Evolutionary conservation across 164 flowering plant species (phyloP), one percentile per base, ranked within the genome.

Genomic region (Magnolia changhungtana): DNA sequence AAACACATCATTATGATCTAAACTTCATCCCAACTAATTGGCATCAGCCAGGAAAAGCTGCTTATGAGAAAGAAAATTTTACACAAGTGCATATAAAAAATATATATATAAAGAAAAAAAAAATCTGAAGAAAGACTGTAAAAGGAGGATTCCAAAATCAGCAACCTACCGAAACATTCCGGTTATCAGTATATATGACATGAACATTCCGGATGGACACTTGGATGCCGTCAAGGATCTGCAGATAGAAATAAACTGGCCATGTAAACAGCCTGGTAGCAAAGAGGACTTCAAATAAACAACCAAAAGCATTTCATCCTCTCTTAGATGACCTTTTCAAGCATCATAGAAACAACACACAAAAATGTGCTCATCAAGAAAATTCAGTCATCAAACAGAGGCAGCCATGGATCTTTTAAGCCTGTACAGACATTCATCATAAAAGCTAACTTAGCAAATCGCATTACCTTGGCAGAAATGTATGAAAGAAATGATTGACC

Each of bases 161-260:
- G 58, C 8, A 67, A 50, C 63, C 58, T 82, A 86, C 97, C 84
- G 76, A 71, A 63, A 85, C 88, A 76, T 72, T 74, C 63, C 80
- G 82, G 69, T 72, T 70, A 64, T 88, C 89, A 67, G 75, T 72
- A 83, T 88, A 95, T 20, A 78, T 55, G 65, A 92, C 78, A 82
- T 92, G 94, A 76, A 95, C 84, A 84, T 88, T 86, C 77, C 81
- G 88, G 52, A 92, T 86, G 74, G 94, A 90, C 16, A 95, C 89
- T 80, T 95, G 98, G 74, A 95, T 89, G 84, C 87, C 86, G 72
- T 95, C 99, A 80, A 95, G 94, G 85, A 92, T 84, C 99, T 93
- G 80, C 50, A 64, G 50, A 73, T 37, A 19, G 37, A 73, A 67
- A 73, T 5, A 51, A 65, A 64, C 20, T 71, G 2, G 2, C 45